phyloP scores from a whole-genome alignment of 108 stramenopile species.

The Ochromonas danica region DNA sequence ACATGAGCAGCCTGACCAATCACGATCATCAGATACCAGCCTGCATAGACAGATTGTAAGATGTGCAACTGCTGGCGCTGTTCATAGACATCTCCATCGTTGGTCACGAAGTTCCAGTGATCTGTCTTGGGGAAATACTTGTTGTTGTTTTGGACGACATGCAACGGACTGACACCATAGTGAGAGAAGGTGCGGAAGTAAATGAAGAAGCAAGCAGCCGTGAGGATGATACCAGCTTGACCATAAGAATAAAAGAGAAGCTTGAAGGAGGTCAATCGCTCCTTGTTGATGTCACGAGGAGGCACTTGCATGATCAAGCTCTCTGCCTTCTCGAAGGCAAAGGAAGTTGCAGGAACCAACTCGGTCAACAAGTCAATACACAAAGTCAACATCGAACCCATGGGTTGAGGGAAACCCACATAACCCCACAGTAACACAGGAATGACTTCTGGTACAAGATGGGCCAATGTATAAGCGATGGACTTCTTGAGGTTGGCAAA shows the following conservation, averaged over 20 bases:
- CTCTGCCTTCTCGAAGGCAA: conserved; percentile 62
- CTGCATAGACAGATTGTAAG: no score
- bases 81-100: no score
- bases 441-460: not conserved
- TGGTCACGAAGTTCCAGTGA: no score
- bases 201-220: not conserved
- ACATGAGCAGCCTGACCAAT: no score
- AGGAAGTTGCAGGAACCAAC: conserved; percentile 63
- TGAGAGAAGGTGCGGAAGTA: not conserved
- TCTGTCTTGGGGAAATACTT: no score
- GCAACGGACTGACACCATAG: not conserved
- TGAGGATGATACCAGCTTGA: no score
- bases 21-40: no score
- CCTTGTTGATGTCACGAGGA: not conserved
- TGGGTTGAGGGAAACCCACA: not conserved
- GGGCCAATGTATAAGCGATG: conserved; percentile 51
- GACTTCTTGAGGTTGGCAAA: conserved; percentile 75
- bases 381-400: conserved; percentile 72
- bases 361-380: conserved; percentile 76
- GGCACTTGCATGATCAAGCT: not conserved
- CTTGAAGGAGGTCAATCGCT: not conserved
- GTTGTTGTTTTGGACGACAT: not conserved
- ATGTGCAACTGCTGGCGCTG: no score
- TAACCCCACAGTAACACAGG: not conserved
- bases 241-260: not conserved